Evolutionary conservation across 176 grass and related monocot species (phyloP).

Genomic region (Ensete glaucum): DNA sequence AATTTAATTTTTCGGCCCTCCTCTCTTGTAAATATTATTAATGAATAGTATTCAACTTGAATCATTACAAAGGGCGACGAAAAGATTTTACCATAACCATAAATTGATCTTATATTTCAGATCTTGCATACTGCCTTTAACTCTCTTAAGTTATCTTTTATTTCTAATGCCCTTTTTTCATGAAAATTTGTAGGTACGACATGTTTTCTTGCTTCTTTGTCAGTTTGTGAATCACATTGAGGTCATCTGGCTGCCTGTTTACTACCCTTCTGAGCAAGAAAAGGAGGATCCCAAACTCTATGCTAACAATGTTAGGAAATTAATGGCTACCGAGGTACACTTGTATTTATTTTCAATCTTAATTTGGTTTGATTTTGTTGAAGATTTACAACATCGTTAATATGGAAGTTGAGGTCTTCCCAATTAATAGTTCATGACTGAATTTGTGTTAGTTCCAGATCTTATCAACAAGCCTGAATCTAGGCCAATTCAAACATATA

Average conservation of each 20-base stretch:
- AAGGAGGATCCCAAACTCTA: slow-evolving; percentile 16
- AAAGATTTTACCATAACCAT: not conserved
- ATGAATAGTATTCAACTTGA: not conserved
- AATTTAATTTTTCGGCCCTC: no score
- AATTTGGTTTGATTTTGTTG: not conserved
- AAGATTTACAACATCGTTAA: no score
- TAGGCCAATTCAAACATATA: not conserved
- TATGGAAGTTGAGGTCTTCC: not conserved
- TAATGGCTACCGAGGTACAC: slow-evolving; percentile 22
- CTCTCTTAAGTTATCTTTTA: not conserved
- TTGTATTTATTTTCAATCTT: not conserved
- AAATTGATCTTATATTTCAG: no score
- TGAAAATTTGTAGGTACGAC: slow-evolving; percentile 11
- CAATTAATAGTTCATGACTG: not conserved
- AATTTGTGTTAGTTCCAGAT: not conserved
- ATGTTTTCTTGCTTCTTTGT: slow-evolving; percentile 22
- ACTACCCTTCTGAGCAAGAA: slow-evolving; percentile 21
- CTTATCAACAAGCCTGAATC: not conserved
- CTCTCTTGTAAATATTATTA: not conserved
- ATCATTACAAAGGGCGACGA: not conserved
- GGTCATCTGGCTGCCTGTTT: slow-evolving; percentile 11
- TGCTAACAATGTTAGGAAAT: slow-evolving; percentile 14
- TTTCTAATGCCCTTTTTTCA: not conserved
- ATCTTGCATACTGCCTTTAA: no score
- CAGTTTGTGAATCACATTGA: slow-evolving; percentile 22